Base-by-base conservation (phyloP, 1,284 basidiomycete species). In the Tremellales sp. region DNA sequence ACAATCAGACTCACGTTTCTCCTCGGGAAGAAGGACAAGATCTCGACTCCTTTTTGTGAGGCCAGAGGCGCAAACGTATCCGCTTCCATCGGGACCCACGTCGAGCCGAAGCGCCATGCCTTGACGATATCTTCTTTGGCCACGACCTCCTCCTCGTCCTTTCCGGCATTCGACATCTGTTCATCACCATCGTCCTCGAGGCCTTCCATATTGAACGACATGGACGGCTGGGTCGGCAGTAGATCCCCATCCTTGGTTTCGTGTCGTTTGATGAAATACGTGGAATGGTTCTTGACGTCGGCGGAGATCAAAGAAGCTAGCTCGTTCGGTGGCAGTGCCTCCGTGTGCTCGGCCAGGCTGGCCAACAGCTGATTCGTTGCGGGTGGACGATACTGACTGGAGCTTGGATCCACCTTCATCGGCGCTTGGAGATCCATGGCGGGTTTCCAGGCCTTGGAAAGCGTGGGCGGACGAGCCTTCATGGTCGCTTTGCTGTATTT, bases 61-160 rank as follows among this genome's bases (percentile, higher is more conserved):
- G 77, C 74, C 25, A 91, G 73, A 45, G 77, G 78, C 33, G 79
- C 79, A 57, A 91, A 93, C 42, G 84, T 86, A 35, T 76, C 76
- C 32, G 88, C 86, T 3, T 87, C 84, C 68, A 85, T 83, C 2
- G 90, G 88, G 1, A 84, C 84, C 68, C 91, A 90, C 3, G 85
- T 87, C 3, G 86, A 83, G 5, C 94, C 94, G 58, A 97, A 95
- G 68, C 90, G 87, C 78, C 87, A 97, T 0, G 91, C 94, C 53
- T 81, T 79, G 18, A 71, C 69, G 8, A 72, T 48, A 54, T 72
- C 68, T 39, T 72, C 70, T 54, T 68, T 66, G 13, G 56, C 60
- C 5, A 72, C 70, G 18, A 60, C 54, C 39, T 71, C 71, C n/a
- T 71, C 67, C 39, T 73, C 69, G 6, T 66, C 61, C 3, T 73